Evolutionary conservation across 176 grass and related monocot species (phyloP).

Genomic region (Ensete glaucum): DNA sequence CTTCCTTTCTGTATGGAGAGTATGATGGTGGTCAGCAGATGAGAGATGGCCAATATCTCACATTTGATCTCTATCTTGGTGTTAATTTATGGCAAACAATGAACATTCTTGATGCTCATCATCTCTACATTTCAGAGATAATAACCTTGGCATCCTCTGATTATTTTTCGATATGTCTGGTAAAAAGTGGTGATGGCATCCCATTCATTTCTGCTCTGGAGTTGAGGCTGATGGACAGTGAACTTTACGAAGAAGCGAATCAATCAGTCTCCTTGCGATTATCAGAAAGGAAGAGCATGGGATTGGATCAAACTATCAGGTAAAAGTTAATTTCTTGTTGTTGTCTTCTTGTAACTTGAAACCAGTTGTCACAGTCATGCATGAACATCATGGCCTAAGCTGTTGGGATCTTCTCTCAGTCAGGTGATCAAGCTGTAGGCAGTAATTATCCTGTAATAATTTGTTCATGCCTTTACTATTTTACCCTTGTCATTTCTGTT

Average conservation of each 20-base stretch:
- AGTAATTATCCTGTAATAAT: too few species aligned
- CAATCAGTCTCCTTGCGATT: neutral
- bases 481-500: too few species aligned
- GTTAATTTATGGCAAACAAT: slow-evolving; percentile 8
- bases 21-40: neutral
- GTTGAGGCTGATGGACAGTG: neutral
- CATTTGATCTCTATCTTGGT: slow-evolving; percentile 4
- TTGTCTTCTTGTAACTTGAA: too few species aligned
- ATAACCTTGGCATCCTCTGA: slow-evolving; percentile 1
- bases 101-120: neutral
- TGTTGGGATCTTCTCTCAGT: too few species aligned
- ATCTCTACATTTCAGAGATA: neutral
- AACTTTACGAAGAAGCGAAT: neutral
- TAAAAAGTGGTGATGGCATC: neutral
- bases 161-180: neutral
- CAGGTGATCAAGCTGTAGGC: too few species aligned
- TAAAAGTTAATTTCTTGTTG: neutral
- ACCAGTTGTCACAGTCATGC: too few species aligned
- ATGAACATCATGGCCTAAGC: too few species aligned
- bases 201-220: slow-evolving; percentile 4
- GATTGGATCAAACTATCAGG: neutral
- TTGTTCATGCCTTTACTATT: too few species aligned
- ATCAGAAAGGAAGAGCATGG: neutral
- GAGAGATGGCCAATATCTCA: too few species aligned
- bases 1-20: slow-evolving; percentile 10